Percentiles rank a stretch among this genome's conserved stretches.
These are phyloP conservation scores for Cardiospermum halicacabum DNA, from an alignment of 345 rosid genomes.

Conservation along the genomic window DNA sequence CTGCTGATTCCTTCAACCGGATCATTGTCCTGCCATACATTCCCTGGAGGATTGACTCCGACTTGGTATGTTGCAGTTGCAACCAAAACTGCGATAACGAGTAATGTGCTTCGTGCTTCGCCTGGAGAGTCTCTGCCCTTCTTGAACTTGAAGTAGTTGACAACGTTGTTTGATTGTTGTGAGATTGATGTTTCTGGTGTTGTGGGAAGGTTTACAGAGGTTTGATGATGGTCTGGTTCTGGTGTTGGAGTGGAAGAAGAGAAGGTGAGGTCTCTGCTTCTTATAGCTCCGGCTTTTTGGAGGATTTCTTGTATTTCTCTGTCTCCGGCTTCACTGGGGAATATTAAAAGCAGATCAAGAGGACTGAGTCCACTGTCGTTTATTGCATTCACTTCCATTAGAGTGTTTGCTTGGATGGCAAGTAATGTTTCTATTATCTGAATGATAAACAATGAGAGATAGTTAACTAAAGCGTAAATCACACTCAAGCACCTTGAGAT, in stretches of 20 bases:
- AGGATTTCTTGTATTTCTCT: constrained; percentile 44
- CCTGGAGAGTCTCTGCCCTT: constrained; percentile 55
- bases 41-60: constrained; percentile 48
- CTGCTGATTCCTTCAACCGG: constrained; percentile 7
- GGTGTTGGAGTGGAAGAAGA: constrained; percentile 6
- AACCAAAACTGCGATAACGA: constrained; percentile 44
- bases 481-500: neutral
- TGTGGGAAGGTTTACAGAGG: neutral
- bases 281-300: constrained; percentile 32
- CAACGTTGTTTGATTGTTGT: constrained; percentile 14
- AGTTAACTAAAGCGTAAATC: neutral
- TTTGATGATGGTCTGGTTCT: neutral
- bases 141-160: constrained; percentile 53
- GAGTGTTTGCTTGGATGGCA: constrained; percentile 15
- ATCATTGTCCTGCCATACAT: constrained; percentile 44
- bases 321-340: constrained; percentile 57
- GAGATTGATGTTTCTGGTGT: constrained; percentile 20
- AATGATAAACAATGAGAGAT: neutral
- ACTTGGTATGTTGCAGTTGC: constrained; percentile 51
- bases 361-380: constrained; percentile 44
- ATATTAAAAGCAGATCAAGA: constrained; percentile 41
- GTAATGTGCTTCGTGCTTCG: constrained; percentile 36
- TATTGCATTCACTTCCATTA: constrained; percentile 36
- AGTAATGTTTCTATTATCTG: constrained; percentile 45
- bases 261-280: constrained; percentile 20